These are phyloP conservation scores for Fraxinus excelsior DNA, from an alignment of 257 asterid species.

Conservation along the genomic window DNA sequence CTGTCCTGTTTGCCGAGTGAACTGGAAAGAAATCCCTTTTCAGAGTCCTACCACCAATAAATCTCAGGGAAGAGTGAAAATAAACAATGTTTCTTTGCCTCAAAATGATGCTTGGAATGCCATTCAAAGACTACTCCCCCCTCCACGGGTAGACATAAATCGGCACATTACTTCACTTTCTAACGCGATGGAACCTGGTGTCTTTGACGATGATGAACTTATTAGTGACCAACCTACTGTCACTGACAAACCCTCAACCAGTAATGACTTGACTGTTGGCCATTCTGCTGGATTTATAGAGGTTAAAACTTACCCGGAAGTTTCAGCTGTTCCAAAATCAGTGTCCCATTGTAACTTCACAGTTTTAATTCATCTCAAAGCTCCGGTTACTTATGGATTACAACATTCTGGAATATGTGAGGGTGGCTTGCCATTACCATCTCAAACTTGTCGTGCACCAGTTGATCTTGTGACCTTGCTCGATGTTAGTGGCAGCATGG, in stretches of 20 bases:
- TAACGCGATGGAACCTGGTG: slow-evolving; percentile 31
- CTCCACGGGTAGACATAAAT: slow-evolving; percentile 27
- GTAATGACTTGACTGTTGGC: neutral
- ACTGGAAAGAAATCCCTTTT: slow-evolving; percentile 88
- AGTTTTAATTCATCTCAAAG: slow-evolving; percentile 44
- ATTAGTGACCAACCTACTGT: slow-evolving; percentile 23
- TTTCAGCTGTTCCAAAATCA: slow-evolving; percentile 36
- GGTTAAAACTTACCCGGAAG: slow-evolving; percentile 36
- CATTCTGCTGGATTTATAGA: slow-evolving; percentile 20
- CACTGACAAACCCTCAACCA: slow-evolving; percentile 2
- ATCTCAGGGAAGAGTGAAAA: slow-evolving; percentile 41
- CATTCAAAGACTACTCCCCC: slow-evolving; percentile 29
- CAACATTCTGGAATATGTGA: slow-evolving; percentile 7
- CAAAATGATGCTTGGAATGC: slow-evolving; percentile 48
- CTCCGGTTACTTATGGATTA: slow-evolving; percentile 22
- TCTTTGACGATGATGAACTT: slow-evolving; percentile 47
- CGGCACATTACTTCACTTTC: slow-evolving; percentile 13
- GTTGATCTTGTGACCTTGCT: slow-evolving; percentile 51
- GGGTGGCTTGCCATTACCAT: slow-evolving; percentile 17
- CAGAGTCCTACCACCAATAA: slow-evolving; percentile 45
- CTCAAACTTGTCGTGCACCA: slow-evolving; percentile 37
- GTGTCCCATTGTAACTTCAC: slow-evolving; percentile 30
- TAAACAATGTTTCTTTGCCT: slow-evolving; percentile 34
- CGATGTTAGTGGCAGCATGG: slow-evolving; percentile 61
- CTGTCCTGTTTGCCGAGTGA: slow-evolving; percentile 91